Percentiles rank a stretch among this genome's conserved stretches.
Conservation (phyloP, 2,329 filamentous ascomycete species). For the Pseudogymnoascus destructans region DNA sequence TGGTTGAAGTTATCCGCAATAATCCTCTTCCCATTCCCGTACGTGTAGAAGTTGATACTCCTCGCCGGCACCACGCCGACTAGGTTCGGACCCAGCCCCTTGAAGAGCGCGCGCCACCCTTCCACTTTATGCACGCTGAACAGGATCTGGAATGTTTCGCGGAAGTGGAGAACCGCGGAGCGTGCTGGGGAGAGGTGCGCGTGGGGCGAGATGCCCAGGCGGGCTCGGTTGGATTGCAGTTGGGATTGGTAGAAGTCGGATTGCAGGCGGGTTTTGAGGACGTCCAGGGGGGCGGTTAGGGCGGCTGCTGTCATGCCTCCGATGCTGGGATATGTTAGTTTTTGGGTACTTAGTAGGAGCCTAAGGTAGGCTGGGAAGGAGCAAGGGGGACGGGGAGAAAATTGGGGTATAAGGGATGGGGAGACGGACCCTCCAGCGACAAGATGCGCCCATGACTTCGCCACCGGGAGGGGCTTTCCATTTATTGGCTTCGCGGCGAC, state of each 20-base stretch:
- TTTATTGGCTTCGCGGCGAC: constrained; percentile 29
- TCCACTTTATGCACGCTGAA: constrained; percentile 67
- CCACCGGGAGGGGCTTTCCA: constrained; percentile 33
- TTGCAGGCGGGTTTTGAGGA: constrained; percentile 84
- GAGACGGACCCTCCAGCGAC: constrained; percentile 69
- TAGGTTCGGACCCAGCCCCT: constrained; percentile 81
- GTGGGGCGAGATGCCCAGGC: constrained; percentile 35
- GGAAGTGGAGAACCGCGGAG: constrained; percentile 59
- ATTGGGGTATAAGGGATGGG: not conserved
- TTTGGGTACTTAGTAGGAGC: not conserved
- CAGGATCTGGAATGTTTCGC: constrained; percentile 78
- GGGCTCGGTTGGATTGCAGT: constrained; percentile 53
- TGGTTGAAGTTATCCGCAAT: constrained; percentile 63
- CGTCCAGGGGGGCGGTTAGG: constrained; percentile 89
- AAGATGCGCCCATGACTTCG: constrained; percentile 85
- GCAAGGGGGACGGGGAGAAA: not conserved
- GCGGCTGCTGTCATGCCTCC: constrained; percentile 85
- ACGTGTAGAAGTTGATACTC: constrained; percentile 87
- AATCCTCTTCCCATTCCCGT: constrained; percentile 80
- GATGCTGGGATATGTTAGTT: constrained; percentile 37
- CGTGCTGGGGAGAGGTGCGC: constrained; percentile 50
- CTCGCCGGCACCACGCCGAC: constrained; percentile 80
- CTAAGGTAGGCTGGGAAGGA: not conserved
- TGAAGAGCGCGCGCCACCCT: constrained; percentile 80
- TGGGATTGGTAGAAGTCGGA: constrained; percentile 90